Percentiles rank a stretch among this genome's conserved stretches.
These are phyloP conservation scores for Geotrichum reessii DNA, from an alignment of 1,139 yeast genomes.

Conservation along the genomic window DNA sequence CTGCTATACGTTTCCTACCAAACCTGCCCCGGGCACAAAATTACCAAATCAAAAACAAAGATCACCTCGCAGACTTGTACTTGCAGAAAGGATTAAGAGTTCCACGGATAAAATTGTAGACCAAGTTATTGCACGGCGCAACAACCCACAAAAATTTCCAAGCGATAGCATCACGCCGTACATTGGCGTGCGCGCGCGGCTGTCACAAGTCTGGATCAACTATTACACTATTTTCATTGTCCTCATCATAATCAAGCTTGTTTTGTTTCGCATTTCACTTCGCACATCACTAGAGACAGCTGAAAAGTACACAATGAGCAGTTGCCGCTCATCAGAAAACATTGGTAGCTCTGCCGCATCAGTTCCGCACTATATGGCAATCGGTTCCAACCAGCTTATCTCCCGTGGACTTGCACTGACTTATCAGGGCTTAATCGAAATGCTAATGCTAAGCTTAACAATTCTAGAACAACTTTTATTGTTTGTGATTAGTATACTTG, in stretches of 20 bases:
- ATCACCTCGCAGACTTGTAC: constrained; percentile 1
- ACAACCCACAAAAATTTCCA: constrained; percentile 2
- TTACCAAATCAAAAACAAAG: neutral
- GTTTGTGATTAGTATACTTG: constrained; percentile 62
- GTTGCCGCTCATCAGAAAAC: constrained; percentile 46
- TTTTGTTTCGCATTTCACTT: constrained; percentile 29
- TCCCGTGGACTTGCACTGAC: constrained; percentile 44
- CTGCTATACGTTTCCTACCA: neutral
- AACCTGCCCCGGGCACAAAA: neutral
- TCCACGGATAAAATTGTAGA: constrained; percentile 1
- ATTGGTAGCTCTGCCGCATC: constrained; percentile 43
- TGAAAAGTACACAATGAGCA: constrained; percentile 25
- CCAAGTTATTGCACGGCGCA: neutral
- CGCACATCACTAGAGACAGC: constrained; percentile 27
- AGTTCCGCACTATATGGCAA: constrained; percentile 53
- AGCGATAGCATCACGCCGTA: constrained; percentile 26
- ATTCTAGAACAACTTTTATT: constrained; percentile 55
- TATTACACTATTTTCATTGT: constrained; percentile 31
- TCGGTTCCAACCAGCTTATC: constrained; percentile 49
- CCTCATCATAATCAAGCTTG: constrained; percentile 33
- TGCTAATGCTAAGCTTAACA: constrained; percentile 44
- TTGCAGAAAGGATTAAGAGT: constrained; percentile 10
- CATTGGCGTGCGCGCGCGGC: constrained; percentile 33
- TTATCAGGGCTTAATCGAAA: constrained; percentile 41
- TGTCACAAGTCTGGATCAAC: constrained; percentile 35